phyloP scores from a whole-genome alignment of 108 stramenopile species.

The Seminavis robusta region DNA sequence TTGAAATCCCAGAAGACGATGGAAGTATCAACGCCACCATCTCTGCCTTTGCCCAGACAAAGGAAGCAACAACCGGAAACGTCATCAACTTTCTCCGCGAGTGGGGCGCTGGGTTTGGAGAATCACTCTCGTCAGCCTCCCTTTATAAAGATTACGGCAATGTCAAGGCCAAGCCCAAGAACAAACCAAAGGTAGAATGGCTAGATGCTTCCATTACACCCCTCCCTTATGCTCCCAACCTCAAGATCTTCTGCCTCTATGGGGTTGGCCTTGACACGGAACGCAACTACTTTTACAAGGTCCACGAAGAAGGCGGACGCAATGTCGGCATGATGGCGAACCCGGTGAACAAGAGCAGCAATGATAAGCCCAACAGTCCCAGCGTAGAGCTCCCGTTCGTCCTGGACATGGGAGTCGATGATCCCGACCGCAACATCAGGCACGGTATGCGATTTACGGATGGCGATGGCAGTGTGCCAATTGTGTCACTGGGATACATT shows the following conservation, averaged over 20 bases:
- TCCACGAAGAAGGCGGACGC: slow-evolving; percentile 31
- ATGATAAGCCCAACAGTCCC: background rate
- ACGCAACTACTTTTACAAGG: slow-evolving; percentile 76
- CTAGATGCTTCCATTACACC: slow-evolving; percentile 67
- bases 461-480: slow-evolving; percentile 86
- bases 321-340: slow-evolving; percentile 7
- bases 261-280: slow-evolving; percentile 80
- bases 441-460: slow-evolving; percentile 65
- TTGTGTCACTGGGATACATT: slow-evolving; percentile 80
- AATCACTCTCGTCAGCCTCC: slow-evolving; percentile 30
- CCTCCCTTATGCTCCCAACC: slow-evolving; percentile 75
- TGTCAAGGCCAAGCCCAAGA: too few species aligned
- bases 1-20: slow-evolving; percentile 1
- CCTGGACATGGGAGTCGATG: slow-evolving; percentile 58
- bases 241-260: slow-evolving; percentile 88
- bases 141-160: slow-evolving; percentile 12
- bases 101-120: slow-evolving; percentile 52
- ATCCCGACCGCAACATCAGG: slow-evolving; percentile 34
- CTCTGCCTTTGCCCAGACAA: slow-evolving; percentile 14
- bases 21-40: slow-evolving; percentile 4
- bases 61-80: slow-evolving; percentile 10
- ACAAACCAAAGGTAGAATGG: too few species aligned
- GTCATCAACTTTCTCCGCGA: slow-evolving; percentile 45
- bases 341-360: background rate
- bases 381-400: slow-evolving; percentile 47